Evolutionary conservation across 495 filamentous ascomycete species (phyloP), one percentile per base, ranked within the genome.

Genomic region (Hyphodiscus hymeniophilus): DNA sequence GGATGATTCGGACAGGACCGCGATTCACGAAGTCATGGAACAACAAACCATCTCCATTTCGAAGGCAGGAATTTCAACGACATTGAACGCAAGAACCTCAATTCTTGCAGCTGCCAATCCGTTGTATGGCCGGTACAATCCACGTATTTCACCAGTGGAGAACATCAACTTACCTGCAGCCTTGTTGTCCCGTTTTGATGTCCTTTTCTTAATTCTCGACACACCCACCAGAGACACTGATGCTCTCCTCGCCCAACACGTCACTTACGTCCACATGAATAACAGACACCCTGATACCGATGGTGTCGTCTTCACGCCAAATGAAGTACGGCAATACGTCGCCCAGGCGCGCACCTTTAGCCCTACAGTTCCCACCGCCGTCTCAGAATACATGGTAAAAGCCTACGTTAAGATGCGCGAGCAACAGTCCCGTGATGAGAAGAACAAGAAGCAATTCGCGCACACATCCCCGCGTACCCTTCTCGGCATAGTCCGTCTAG

Each of bases 21-120:
- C 94, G 23, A 97, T 98, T 60, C 92, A 98, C 75, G 92, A 98
- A 80, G 92, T 98, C 24, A 98, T 98, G 92, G 92, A 98, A 60
- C 92, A 98, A 63, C 92, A 98, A 66, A 98, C 92, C 41, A 98
- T 98, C 48, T 94, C 87, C 46, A 97, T 98, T 55, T 95, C 90
- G 54, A 98, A 98, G 72, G 92, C 92, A 15, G 92, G 92, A 51
- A 98, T 98, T 63, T 92, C 80, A 35, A 98, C 92, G 11, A 90
- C 90, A 0, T 78, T 98, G 31, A 98, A 98, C 59, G 92, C 92
- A 2, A 84, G 92, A 38, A 95, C 92, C 12, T 94, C 92, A 0
- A 97, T 98, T 60, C 78, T 98, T n/a, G 94, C 92, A 1, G 92
- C 92, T 11, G 92, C 92, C 48, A 98, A 98, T 71, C 92, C 92